Evolutionary conservation across 306 rosid genomes (phyloP), one percentile per base, ranked within the genome.

Genomic region (Myrica gale): DNA sequence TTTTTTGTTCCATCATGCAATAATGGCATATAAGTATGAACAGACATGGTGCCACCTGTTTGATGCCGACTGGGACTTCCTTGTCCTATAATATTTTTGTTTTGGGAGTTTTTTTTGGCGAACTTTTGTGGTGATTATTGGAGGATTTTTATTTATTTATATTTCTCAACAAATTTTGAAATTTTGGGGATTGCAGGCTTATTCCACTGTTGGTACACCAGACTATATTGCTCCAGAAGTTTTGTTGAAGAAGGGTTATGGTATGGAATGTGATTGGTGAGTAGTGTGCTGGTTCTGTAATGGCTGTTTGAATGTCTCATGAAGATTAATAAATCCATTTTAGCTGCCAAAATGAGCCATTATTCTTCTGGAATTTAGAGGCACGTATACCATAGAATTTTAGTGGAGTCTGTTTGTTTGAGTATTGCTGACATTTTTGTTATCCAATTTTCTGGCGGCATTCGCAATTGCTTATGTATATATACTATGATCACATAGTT

Each of bases 171-270:
- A 32, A 32, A 3, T 32, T 32, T 32, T 32, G 37, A 32, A 32
- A 32, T 32, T 55, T 58, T 82, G 72, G 83, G 76, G 43, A 69
- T 81, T 89, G 81, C 86, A 96, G 99, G 99, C 99, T 81, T 96
- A 92, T 86, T 96, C 99, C 51, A 92, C 99, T n/a, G 99, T 96
- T 80, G 99, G 99, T 71, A 96, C 99, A 47, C 99, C 99, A 5
- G 99, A 95, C 82, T 95, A 95, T 76, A 95, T 95, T 87, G 99
- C 99, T 79, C 99, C 99, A 19, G 99, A 95, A 87, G 99, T 96
- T 89, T 88, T 96, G 48, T 72, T 96, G 90, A 96, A 96, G 88
- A 96, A 92, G 88, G 99, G 99, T 66, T 96, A 96, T 67, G 98
- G 83, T 20, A 85, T 96, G 98, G 99, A 96, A 89, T 96, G 99